phyloP scores from a whole-genome alignment of 805 yeast genomes.

The Candida koratica region DNA sequence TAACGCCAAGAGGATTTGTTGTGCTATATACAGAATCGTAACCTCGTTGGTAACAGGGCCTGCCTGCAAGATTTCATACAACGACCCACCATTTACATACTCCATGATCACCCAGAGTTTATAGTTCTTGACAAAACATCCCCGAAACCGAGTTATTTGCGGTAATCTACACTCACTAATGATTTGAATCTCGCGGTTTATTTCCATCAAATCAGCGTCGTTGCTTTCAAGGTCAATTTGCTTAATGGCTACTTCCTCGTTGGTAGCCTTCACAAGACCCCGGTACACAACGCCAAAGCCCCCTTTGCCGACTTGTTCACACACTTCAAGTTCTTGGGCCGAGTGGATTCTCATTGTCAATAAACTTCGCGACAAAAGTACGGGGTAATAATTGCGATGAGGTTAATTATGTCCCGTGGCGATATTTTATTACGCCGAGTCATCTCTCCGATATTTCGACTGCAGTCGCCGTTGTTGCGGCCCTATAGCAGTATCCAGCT shows the following conservation, averaged over 20 bases:
- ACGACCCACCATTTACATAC: constrained; percentile 72
- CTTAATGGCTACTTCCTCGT: constrained; percentile 52
- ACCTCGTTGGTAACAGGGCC: constrained; percentile 55
- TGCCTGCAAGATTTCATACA: constrained; percentile 58
- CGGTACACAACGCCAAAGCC: constrained; percentile 75
- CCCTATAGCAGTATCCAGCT: constrained; percentile 1
- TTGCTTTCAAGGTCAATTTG: constrained; percentile 73
- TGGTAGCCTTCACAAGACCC: constrained; percentile 47
- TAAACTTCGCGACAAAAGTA: no score
- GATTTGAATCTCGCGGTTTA: constrained; percentile 67
- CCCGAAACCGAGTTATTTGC: constrained; percentile 64
- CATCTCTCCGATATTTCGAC: no score
- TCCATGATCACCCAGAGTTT: constrained; percentile 83
- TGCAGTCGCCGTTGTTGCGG: not conserved
- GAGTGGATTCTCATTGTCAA: constrained; percentile 22
- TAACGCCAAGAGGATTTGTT: constrained; percentile 57
- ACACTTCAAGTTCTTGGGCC: constrained; percentile 39
- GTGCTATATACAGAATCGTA: constrained; percentile 48
- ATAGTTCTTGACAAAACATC: constrained; percentile 65
- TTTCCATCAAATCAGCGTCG: constrained; percentile 58
- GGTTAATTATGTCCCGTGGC: no score
- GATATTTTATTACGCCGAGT: no score
- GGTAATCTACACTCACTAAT: constrained; percentile 61
- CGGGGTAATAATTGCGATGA: constrained; percentile 6
- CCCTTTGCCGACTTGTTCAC: constrained; percentile 66